These are phyloP conservation scores for Ophiostoma tasmaniense DNA, from an alignment of 2,329 filamentous ascomycete genomes.

Conservation along the genomic window DNA sequence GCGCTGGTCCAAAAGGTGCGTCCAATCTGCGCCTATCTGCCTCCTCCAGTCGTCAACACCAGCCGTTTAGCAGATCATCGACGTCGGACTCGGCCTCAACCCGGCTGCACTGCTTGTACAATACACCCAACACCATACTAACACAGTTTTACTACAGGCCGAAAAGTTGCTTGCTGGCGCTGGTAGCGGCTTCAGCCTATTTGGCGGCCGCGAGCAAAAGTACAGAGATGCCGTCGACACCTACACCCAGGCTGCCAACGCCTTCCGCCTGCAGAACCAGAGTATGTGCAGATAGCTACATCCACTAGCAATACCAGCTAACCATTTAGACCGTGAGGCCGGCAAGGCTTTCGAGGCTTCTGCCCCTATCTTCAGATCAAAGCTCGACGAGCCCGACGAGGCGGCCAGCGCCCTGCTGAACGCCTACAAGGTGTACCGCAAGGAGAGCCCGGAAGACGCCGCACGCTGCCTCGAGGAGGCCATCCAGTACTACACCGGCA, in stretches of 20 bases:
- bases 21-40: constrained; percentile 9
- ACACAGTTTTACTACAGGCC: constrained; percentile 49
- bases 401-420: constrained; percentile 81
- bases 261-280: constrained; percentile 79
- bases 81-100: not conserved
- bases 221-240: constrained; percentile 82
- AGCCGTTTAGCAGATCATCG: not conserved
- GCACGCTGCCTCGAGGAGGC: constrained; percentile 70
- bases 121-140: not conserved
- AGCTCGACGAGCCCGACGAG: constrained; percentile 86
- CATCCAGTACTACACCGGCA: constrained; percentile 76
- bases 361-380: constrained; percentile 67
- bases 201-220: constrained; percentile 80
- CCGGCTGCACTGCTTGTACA: not conserved
- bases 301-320: not conserved
- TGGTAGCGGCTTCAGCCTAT: constrained; percentile 76
- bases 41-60: not conserved
- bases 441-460: constrained; percentile 73
- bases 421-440: constrained; percentile 91
- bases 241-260: constrained; percentile 82
- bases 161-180: constrained; percentile 73
- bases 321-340: constrained; percentile 63
- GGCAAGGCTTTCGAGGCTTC: constrained; percentile 80
- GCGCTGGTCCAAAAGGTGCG: constrained; percentile 68
- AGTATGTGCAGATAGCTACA: constrained; percentile 42